These are phyloP conservation scores for Pichia exigua DNA, from an alignment of 805 yeast species.

Conservation along the genomic window DNA sequence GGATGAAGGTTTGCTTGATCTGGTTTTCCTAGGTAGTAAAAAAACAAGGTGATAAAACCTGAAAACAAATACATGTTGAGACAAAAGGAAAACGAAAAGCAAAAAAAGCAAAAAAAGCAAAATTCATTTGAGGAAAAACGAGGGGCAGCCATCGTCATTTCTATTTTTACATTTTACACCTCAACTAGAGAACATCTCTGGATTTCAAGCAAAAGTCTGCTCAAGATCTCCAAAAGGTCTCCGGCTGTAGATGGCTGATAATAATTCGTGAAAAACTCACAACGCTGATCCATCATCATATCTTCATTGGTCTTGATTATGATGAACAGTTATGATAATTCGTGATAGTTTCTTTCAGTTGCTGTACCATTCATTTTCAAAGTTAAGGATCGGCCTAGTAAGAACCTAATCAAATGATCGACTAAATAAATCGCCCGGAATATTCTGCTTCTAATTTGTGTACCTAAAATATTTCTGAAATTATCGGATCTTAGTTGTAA, in stretches of 20 bases:
- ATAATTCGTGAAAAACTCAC: not conserved
- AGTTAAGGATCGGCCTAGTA: constrained; percentile 52
- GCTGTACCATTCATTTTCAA: constrained; percentile 51
- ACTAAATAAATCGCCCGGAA: constrained; percentile 63
- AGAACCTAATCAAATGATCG: constrained; percentile 53
- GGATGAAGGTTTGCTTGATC: not conserved
- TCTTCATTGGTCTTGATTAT: too few species aligned
- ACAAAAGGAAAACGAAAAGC: not conserved
- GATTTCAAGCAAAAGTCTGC: not conserved
- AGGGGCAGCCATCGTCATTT: not conserved
- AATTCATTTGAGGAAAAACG: not conserved
- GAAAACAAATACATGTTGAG: not conserved
- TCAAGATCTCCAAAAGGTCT: too few species aligned
- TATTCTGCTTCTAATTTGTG: constrained; percentile 44
- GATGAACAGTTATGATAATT: too few species aligned
- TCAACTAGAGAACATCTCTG: too few species aligned
- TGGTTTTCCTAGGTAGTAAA: not conserved
- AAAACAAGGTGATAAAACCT: not conserved
- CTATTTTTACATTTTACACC: not conserved
- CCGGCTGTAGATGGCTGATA: too few species aligned
- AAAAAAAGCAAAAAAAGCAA: too few species aligned
- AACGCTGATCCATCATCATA: not conserved
- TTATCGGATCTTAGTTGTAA: constrained; percentile 27
- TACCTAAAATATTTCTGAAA: constrained; percentile 29
- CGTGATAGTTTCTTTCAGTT: constrained; percentile 51